Conservation (phyloP, 129 eudicot species). For the Glebionis coronaria region DNA sequence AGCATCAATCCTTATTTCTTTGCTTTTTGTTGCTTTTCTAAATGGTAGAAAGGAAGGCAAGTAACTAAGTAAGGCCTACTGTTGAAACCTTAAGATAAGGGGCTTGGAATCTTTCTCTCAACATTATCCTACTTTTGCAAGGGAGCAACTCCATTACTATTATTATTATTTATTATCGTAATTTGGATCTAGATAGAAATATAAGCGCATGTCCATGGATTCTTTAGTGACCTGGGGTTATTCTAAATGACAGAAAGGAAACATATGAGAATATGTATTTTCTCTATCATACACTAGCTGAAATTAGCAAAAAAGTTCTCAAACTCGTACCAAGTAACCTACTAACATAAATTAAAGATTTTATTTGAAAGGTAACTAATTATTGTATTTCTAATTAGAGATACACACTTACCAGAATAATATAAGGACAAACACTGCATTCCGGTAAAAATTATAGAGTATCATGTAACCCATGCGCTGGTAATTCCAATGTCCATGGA, state of each 20-base stretch:
- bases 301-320: not conserved
- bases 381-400: constrained; percentile 11
- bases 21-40: not conserved
- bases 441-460: constrained; percentile 88
- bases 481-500: constrained; percentile 99
- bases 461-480: constrained; percentile 95
- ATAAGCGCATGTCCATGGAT: not conserved
- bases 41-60: not conserved
- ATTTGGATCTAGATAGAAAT: too few species aligned
- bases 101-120: not conserved
- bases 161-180: too few species aligned
- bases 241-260: not conserved
- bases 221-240: not conserved
- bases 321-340: not conserved
- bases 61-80: not conserved
- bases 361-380: not conserved
- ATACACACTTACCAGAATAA: constrained; percentile 73
- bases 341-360: not conserved
- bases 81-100: not conserved
- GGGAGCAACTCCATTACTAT: not conserved
- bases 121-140: not conserved
- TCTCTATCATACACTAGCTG: not conserved
- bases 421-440: constrained; percentile 80
- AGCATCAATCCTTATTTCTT: not conserved
- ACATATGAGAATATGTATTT: not conserved